phyloP scores from a whole-genome alignment of 192 early-diverging fungal genomes.

The Coemansia sp. region DNA sequence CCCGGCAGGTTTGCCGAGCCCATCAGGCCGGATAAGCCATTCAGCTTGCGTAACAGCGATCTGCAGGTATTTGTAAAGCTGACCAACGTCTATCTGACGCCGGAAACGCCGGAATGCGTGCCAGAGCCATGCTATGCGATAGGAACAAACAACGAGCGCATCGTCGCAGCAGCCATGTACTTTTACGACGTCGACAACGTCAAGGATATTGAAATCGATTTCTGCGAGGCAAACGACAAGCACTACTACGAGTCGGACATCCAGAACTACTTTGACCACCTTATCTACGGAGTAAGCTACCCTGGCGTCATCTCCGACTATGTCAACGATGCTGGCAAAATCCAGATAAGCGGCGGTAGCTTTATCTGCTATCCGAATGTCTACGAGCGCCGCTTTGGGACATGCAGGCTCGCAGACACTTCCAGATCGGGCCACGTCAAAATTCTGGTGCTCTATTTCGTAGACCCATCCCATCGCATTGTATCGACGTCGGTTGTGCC shows the following conservation, averaged over 20 bases:
- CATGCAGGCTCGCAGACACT: slow-evolving; percentile 12
- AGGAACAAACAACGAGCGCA: slow-evolving; percentile 6
- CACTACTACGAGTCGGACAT: not conserved
- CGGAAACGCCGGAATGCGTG: not conserved
- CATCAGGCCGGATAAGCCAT: not conserved
- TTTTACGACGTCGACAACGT: slow-evolving; percentile 22
- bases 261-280: not conserved
- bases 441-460: slow-evolving; percentile 22
- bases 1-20: slow-evolving; percentile 3
- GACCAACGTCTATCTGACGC: slow-evolving; percentile 14
- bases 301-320: slow-evolving; percentile 13
- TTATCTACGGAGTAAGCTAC: not conserved
- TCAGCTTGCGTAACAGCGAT: not conserved
- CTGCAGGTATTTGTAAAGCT: slow-evolving; percentile 19
- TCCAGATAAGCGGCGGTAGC: slow-evolving; percentile 26
- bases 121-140: slow-evolving; percentile 1
- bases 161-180: slow-evolving; percentile 14
- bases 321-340: slow-evolving; percentile 9
- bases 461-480: slow-evolving; percentile 18
- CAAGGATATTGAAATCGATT: not conserved
- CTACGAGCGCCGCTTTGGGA: slow-evolving; percentile 7
- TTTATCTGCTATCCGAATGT: slow-evolving; percentile 29
- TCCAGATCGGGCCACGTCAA: slow-evolving; percentile 16
- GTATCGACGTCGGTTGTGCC: slow-evolving; percentile 17
- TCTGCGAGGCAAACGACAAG: slow-evolving; percentile 10